These are phyloP conservation scores for Xylariaceae sp. DNA, from an alignment of 2,329 filamentous ascomycete genomes.

Conservation along the genomic window DNA sequence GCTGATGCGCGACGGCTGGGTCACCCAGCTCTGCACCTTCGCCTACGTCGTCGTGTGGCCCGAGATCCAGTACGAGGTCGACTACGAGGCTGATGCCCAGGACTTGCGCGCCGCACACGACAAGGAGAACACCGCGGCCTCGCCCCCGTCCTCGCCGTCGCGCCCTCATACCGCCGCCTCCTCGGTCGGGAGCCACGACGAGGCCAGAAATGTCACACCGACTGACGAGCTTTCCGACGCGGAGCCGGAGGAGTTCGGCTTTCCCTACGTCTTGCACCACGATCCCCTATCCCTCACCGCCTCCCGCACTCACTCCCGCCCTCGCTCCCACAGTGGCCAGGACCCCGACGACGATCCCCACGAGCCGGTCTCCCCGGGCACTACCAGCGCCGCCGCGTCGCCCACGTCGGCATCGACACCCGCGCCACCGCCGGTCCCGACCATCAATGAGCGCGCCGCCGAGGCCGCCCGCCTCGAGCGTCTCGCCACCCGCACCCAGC, in stretches of 20 bases:
- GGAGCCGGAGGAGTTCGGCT: no score
- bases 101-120: constrained; percentile 39
- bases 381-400: no score
- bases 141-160: constrained; percentile 5
- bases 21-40: constrained; percentile 88
- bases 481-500: constrained; percentile 8
- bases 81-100: constrained; percentile 65
- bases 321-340: no score
- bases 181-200: neutral
- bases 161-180: neutral
- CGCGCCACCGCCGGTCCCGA: constrained; percentile 1
- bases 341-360: neutral
- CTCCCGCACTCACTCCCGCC: no score
- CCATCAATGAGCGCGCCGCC: constrained; percentile 39
- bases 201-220: neutral
- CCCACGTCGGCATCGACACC: neutral
- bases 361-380: no score
- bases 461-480: constrained; percentile 15
- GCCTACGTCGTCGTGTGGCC: constrained; percentile 82
- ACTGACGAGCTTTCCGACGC: neutral
- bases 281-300: no score
- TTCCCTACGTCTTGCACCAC: no score
- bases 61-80: constrained; percentile 77
- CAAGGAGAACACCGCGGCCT: neutral
- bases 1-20: constrained; percentile 89